These are phyloP conservation scores for Phytophthora ohioensis DNA, from an alignment of 352 stramenopile genomes.

Conservation along the genomic window DNA sequence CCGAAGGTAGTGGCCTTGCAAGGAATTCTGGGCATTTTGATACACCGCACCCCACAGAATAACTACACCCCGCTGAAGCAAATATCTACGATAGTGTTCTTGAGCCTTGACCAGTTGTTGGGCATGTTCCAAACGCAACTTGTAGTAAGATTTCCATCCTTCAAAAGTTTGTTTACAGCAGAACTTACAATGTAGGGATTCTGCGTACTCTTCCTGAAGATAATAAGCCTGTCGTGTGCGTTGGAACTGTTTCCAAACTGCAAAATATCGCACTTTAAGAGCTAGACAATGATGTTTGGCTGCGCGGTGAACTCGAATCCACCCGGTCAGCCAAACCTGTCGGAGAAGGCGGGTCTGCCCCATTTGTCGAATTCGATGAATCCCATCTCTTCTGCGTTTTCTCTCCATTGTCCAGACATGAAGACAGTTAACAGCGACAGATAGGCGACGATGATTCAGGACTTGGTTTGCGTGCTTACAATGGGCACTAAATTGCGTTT, in stretches of 20 bases:
- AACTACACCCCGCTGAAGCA: conserved; percentile 37
- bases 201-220: conserved; percentile 13
- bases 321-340: conserved; percentile 25
- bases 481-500: conserved; percentile 4
- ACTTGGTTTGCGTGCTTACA: conserved; percentile 1
- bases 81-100: conserved; percentile 16
- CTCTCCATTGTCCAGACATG: conserved; percentile 10
- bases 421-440: conserved; percentile 16
- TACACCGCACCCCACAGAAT: conserved; percentile 33
- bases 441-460: conserved; percentile 19
- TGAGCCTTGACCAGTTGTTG: conserved; percentile 19
- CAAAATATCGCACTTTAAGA: conserved; percentile 17
- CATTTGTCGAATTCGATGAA: conserved; percentile 12
- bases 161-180: conserved; percentile 21
- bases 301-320: conserved; percentile 24
- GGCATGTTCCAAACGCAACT: conserved; percentile 1
- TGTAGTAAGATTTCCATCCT: conserved; percentile 28
- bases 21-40: conserved; percentile 29
- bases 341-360: conserved; percentile 29
- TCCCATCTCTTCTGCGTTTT: conserved; percentile 16
- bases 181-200: conserved; percentile 15
- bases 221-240: neutral
- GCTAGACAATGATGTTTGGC: conserved; percentile 1
- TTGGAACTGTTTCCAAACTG: conserved; percentile 26
- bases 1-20: conserved; percentile 31